Percentiles rank a stretch among this genome's conserved stretches.
phyloP scores from a whole-genome alignment of 2,329 filamentous ascomycete genomes.

The Exophiala bonariae region DNA sequence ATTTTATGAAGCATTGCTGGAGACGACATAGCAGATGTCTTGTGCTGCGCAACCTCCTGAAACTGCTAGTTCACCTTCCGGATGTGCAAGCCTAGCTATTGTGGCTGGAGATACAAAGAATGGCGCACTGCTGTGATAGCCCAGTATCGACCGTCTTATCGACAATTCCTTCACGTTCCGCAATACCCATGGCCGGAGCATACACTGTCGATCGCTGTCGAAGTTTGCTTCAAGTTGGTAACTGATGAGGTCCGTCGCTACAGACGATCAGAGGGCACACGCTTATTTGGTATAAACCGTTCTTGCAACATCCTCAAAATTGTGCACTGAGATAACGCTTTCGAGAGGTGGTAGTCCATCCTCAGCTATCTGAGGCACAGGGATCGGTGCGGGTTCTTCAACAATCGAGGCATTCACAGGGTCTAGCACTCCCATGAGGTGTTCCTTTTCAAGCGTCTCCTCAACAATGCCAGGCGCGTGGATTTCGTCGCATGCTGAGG shows the following conservation, averaged over 20 bases:
- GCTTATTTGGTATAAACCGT: slow-evolving; percentile 6
- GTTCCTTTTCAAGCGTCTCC: slow-evolving; percentile 8
- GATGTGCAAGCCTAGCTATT: slow-evolving; percentile 35
- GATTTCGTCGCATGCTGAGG: slow-evolving; percentile 11
- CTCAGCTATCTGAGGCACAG: no score
- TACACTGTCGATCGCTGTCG: slow-evolving; percentile 34
- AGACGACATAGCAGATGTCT: slow-evolving; percentile 58
- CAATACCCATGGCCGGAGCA: slow-evolving; percentile 46
- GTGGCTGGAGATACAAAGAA: slow-evolving; percentile 42
- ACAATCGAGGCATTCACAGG: no score
- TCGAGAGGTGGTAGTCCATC: no score
- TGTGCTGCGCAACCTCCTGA: slow-evolving; percentile 34
- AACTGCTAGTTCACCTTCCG: slow-evolving; percentile 37
- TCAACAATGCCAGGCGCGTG: slow-evolving; percentile 10
- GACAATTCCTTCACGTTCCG: slow-evolving; percentile 34
- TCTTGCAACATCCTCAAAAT: slow-evolving; percentile 16
- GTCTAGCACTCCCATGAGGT: no score
- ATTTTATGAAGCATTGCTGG: slow-evolving; percentile 57
- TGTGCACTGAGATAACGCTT: slow-evolving; percentile 4
- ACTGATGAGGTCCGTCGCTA: slow-evolving; percentile 14
- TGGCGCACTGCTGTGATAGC: slow-evolving; percentile 33
- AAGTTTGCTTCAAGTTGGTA: slow-evolving; percentile 41
- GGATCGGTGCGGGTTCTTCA: no score
- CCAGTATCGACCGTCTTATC: slow-evolving; percentile 30
- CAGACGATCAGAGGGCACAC: slow-evolving; percentile 16